Conservation (phyloP, 805 yeast genomes). For the Lipomyces sp. region DNA sequence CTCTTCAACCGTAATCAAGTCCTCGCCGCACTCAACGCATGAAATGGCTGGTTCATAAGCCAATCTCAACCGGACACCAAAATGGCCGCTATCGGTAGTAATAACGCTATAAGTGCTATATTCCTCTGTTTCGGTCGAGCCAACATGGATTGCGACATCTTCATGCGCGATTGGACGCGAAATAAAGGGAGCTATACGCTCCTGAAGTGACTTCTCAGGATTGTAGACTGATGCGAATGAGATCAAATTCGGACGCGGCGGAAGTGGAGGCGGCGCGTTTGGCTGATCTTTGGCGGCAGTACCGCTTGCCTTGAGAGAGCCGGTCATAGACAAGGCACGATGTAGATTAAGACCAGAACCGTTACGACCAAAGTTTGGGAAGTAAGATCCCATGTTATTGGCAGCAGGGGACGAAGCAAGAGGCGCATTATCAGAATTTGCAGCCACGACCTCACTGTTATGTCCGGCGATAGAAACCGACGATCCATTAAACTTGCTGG, state of each 20-base stretch:
- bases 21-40: constrained; percentile 42
- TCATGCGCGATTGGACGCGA: constrained; percentile 67
- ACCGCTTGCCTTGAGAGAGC: background rate
- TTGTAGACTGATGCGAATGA: constrained; percentile 34
- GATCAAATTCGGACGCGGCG: constrained; percentile 34
- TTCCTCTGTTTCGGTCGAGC: constrained; percentile 52
- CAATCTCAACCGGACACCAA: constrained; percentile 58
- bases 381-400: constrained; percentile 23
- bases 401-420: constrained; percentile 27
- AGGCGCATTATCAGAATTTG: constrained; percentile 32
- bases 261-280: constrained; percentile 29
- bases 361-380: constrained; percentile 29
- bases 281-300: constrained; percentile 2
- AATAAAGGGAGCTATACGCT: constrained; percentile 71
- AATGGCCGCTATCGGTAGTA: constrained; percentile 73
- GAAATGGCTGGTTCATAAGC: constrained; percentile 65
- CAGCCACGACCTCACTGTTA: constrained; percentile 34
- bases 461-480: constrained; percentile 30
- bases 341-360: constrained; percentile 26
- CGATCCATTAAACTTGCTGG: constrained; percentile 20
- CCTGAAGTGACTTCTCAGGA: constrained; percentile 58
- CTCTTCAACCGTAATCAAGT: constrained; percentile 54
- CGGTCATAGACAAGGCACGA: constrained; percentile 24
- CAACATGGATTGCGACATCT: constrained; percentile 59
- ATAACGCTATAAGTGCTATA: constrained; percentile 46